Conservation (phyloP, 179 eudicot species). For the Silene vulgaris region DNA sequence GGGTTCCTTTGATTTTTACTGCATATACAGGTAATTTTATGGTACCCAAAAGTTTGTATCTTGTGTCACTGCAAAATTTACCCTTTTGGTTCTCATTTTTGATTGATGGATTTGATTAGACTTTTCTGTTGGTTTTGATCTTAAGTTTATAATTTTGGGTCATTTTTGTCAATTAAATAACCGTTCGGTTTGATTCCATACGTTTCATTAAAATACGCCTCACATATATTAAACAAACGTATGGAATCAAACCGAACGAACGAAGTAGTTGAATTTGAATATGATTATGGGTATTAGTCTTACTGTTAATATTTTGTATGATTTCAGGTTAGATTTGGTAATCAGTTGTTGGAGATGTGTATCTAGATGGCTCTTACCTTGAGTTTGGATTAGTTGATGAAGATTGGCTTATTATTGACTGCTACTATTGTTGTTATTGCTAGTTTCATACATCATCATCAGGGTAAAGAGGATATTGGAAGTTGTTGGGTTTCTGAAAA, state of each 20-base stretch:
- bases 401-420: slow-evolving; percentile 20
- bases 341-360: slow-evolving; percentile 30
- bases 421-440: slow-evolving; percentile 21
- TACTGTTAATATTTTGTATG: too few species aligned
- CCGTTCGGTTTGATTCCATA: too few species aligned
- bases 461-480: slow-evolving; percentile 28
- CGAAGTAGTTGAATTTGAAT: not conserved
- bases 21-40: slow-evolving; percentile 24
- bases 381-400: slow-evolving; percentile 35
- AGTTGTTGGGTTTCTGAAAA: slow-evolving; percentile 31
- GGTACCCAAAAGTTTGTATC: slow-evolving; percentile 14
- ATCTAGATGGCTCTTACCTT: slow-evolving; percentile 31
- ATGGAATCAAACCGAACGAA: too few species aligned
- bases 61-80: not conserved
- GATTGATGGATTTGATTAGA: not conserved
- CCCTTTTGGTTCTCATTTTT: not conserved
- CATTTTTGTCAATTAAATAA: not conserved
- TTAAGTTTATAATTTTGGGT: not conserved
- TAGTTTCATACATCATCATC: slow-evolving; percentile 26
- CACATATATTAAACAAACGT: too few species aligned
- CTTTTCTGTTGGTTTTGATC: not conserved
- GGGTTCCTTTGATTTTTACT: slow-evolving; percentile 8
- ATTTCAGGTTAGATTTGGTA: slow-evolving; percentile 32
- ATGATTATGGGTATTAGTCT: not conserved
- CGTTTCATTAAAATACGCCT: too few species aligned